Evolutionary conservation across 2,329 filamentous ascomycete genomes (phyloP), one percentile per base, ranked within the genome.

Genomic region (Diaporthe citri): DNA sequence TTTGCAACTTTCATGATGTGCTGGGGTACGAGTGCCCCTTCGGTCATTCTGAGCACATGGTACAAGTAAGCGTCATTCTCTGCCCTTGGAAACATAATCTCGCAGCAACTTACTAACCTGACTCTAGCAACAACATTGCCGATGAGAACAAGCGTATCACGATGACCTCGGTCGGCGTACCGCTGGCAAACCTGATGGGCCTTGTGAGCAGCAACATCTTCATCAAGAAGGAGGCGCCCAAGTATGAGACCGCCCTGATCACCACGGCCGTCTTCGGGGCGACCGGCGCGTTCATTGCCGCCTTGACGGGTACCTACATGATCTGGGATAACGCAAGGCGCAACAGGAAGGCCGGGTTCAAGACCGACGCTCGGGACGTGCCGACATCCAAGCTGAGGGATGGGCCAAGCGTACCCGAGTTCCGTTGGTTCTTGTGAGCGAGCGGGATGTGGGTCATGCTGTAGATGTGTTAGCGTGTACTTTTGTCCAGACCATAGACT

Each of bases 1-100:
- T 95, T 92, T 77, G 93, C 93, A 7, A 92, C 89, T 72, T 96
- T 95, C 82, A 93, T 95, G 92, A 95, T 95, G 93, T 93, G 91
- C 15, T 95, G 93, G 91, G 94, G 94, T 22, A 95, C 93, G 0
- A 92, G 91, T 1, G 93, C 93, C 0, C 93, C 94, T 0, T 93
- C 91, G 0, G 93, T 95, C 12, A 86, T 96, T 17, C 86, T 92
- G 85, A 91, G 78, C 86, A 90, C 74, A 39, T 86, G 81, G 92
- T 95, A 95, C 84, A 96, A 94, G 64, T 69, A 55, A 55, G 64
- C 1, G 4, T 31, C 3, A 12, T 20, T 4, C 22, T 4, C 60
- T 7, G 10, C 4, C 3, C n/a, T 39, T 6, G 1, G 7, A 28
- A 20, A 36, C 5, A 3, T 1, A 0, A 22, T 1, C 13, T 12